Evolutionary conservation across 1,284 basidiomycete genomes (phyloP), one percentile per base, ranked within the genome.

Genomic region (Anthracocystis walkeri): DNA sequence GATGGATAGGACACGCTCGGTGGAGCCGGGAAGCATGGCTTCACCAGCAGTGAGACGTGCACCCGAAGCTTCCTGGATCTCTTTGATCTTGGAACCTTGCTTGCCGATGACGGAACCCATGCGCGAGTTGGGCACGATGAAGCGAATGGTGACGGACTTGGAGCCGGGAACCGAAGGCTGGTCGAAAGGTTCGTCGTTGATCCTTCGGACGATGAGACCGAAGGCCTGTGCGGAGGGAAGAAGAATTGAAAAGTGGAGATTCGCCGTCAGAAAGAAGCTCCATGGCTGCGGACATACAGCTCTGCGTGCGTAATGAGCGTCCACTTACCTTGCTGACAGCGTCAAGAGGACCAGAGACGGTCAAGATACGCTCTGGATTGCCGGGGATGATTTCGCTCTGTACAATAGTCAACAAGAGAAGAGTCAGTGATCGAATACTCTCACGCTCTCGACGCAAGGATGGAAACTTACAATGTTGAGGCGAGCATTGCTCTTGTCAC

Each of bases 101-200:
- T 97, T 97, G 70, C 97, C 97, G 82, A 99, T 99, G 67, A 99
- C 94, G 38, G 94, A 97, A 40, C 97, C 97, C 97, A 99, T 99
- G 67, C 96, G 92, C 18, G 95, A 96, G 87, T 99, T 97, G 77
- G 97, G 97, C 58, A 99, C 96, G 91, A 99, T 98, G 65, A 80
- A 86, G 87, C 98, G 97, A 88, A 99, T 98, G 27, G 97, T 99
- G 61, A 98, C 96, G 25, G 97, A 95, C 65, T 96, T 91, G 81
- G 94, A 97, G 61, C 97, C 97, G 46, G 97, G 97, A 7, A 99
- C 92, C 29, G 97, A 99, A 11, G 97, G 93, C 59, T 94, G 92
- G 84, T 98, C 96, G 85, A 96, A 98, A 0, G 97, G 96, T 86
- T 99, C 97, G 85, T 99, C 97, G 85, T 99, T 99, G 87, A 99